Conservation (phyloP, 2,329 filamentous ascomycete species). For the Botrytis paeoniae region DNA sequence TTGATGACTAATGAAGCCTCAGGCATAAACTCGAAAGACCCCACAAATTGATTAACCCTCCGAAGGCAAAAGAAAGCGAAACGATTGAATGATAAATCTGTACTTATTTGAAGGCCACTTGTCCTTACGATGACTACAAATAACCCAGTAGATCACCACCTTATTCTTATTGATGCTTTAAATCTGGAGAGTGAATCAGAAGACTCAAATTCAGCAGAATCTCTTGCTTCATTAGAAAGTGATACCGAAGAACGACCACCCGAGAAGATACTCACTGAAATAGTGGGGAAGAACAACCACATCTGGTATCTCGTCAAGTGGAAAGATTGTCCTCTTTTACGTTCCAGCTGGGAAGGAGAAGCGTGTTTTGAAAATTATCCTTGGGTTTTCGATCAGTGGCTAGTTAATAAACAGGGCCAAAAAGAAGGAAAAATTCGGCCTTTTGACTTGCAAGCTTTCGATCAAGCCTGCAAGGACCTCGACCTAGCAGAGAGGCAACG, state of each 20-base stretch:
- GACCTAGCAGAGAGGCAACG: conserved; percentile 32
- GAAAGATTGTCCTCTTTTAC: conserved; percentile 36
- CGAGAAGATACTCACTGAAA: conserved; percentile 36
- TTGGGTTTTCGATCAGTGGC: conserved; percentile 34
- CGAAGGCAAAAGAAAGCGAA: neutral
- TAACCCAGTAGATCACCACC: conserved; percentile 14
- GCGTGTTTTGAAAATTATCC: conserved; percentile 29
- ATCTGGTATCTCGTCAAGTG: conserved; percentile 39
- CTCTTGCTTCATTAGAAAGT: conserved; percentile 35
- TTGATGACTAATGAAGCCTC: conserved; percentile 2
- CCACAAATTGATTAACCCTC: neutral
- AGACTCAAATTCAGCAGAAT: conserved; percentile 33
- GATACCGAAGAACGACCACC: conserved; percentile 36
- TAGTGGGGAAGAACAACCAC: conserved; percentile 27
- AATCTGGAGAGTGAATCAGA: conserved; percentile 27
- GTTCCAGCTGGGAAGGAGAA: conserved; percentile 36
- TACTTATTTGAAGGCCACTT: conserved; percentile 28
- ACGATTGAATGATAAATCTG: neutral
- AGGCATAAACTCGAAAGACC: neutral
- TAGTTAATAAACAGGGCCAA: conserved; percentile 32
- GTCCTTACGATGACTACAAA: conserved; percentile 34
- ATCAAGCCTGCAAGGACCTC: conserved; percentile 29
- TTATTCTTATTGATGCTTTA: conserved; percentile 23
- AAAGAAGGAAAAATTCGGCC: conserved; percentile 34
- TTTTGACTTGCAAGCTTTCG: conserved; percentile 34